Base-by-base conservation (phyloP, 2,329 filamentous ascomycete species). In the Paraphaeosphaeria minitans region DNA sequence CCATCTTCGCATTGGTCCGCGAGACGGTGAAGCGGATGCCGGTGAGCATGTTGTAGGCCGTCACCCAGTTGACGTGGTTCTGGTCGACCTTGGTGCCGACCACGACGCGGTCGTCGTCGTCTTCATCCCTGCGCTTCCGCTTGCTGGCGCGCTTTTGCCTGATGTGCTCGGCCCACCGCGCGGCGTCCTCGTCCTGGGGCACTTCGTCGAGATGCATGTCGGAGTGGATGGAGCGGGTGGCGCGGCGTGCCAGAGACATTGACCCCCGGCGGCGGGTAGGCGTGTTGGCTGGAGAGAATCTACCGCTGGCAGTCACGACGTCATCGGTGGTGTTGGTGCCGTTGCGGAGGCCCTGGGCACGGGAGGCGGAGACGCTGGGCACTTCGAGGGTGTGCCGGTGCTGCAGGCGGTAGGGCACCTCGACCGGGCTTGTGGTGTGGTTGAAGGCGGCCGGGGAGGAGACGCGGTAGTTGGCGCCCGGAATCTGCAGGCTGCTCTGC, bases 11-110 rank as follows among this genome's bases (percentile, higher is more conserved):
- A 74, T 99, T 98, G 57, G 93, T 97, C 70, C 95, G 86, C 63
- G 93, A 98, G 27, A 99, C 95, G 45, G 92, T 93, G 70, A 98
- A 97, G 56, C 95, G 93, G 75, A 99, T 99, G 63, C 95, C 95
- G 41, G 95, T 99, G 80, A 99, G 85, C 95, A 99, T 99, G 79
- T 99, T 99, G 82, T 99, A 99, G 59, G 95, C 95, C 1, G 93
- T 97, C 46, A 96, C 93, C 89, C 91, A 99, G 77, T 98, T 98
- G 66, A 92, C 91, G 77, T 99, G 95, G 71, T 92, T 91, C 81
- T 98, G 93, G 75, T 99, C 95, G 53, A 99, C 95, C 80, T 97
- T 98, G 58, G 92, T 99, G 59, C 95, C 95, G 19, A 99, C 93
- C 33, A 98, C 85, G 10, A 99, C 94, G 29, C 85, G 79, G 62